Base-by-base conservation (phyloP, 108 stramenopile species). In the Cyclotella kingstonii region DNA sequence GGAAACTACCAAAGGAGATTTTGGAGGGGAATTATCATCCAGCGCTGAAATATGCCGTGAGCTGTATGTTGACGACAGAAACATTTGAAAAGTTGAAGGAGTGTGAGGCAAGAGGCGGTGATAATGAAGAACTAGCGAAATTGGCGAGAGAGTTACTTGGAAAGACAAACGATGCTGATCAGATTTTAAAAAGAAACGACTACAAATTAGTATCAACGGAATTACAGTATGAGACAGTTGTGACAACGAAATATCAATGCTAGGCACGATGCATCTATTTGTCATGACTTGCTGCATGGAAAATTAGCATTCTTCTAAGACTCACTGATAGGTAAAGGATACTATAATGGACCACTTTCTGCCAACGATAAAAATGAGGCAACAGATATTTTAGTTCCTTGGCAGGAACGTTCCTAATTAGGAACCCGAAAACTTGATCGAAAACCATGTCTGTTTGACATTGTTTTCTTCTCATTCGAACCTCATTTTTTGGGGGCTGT, bases 1-100 rank as follows among this genome's bases (percentile, higher is more conserved):
- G 78, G 78, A 42, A 59, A 18, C 15, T 40, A 23, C 58, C 70
- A 0, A 36, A 2, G 19, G 67, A 63, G 27, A 63, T 79, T 19
- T 47, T 79, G 44, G 59, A 59, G 29, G 78, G 78, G 39, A 70
- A 64, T 60, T 79, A 54, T 56, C 78, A 79, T 43, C 78, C 78
- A 2, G 78, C 78, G n/a, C 54, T 79, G 73, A 69, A 62, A 34
- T 75, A 54, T 59, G 78, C 78, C 0, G 68, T 79, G 40, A 47
- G 60, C 11, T 53, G 43, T 28, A 57, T 76, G 66, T 34, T 76
- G 18, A 66, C 74, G 10, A 51, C 44, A 23, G 47, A 68, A 42
- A 54, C 66, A 22, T 59, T 63, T 60, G 61, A 76, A 26, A 0
- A 31, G 31, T 33, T 76, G 66, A 41, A 67, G 28, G 28, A 41